These are phyloP conservation scores for Diphasiastrum complanatum DNA, from an alignment of 83 land plant genomes.

Conservation along the genomic window DNA sequence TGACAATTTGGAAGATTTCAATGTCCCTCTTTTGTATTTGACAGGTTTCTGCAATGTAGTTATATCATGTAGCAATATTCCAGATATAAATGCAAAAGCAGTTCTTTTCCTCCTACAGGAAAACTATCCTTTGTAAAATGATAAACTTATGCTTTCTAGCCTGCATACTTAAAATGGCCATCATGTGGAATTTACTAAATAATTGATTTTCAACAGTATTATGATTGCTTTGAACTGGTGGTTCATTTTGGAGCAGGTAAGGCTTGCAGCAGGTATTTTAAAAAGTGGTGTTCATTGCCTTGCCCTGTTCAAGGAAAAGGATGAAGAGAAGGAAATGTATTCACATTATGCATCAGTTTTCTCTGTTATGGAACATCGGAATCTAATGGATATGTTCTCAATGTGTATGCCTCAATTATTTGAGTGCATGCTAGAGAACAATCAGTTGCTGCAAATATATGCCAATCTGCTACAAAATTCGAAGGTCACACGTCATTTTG, in stretches of 20 bases:
- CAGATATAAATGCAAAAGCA: no score
- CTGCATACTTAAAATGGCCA: no score
- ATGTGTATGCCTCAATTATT: conserved; percentile 94
- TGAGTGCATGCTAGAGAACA: conserved; percentile 82
- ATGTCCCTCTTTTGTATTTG: no score
- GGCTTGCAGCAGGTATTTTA: conserved; percentile 84
- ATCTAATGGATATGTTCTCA: conserved; percentile 97
- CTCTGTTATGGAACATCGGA: conserved; percentile 92
- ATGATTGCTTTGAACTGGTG: no score
- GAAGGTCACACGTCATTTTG: conserved; percentile 74
- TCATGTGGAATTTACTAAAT: no score
- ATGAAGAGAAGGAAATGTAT: conserved; percentile 91
- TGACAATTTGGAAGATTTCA: no score
- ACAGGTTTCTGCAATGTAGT: no score
- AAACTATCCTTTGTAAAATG: no score
- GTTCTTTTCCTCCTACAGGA: no score
- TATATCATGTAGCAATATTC: no score
- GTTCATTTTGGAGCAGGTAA: conserved; percentile 47
- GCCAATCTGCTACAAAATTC: conserved; percentile 67
- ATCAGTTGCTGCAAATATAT: conserved; percentile 71
- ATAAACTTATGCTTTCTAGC: no score
- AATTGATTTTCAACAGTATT: no score
- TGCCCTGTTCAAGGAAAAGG: conserved; percentile 87
- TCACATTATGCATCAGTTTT: conserved; percentile 74
- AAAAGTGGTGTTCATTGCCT: conserved; percentile 94